These are phyloP conservation scores for Cystodermella granulosa DNA, from an alignment of 1,284 basidiomycete genomes.

Conservation along the genomic window DNA sequence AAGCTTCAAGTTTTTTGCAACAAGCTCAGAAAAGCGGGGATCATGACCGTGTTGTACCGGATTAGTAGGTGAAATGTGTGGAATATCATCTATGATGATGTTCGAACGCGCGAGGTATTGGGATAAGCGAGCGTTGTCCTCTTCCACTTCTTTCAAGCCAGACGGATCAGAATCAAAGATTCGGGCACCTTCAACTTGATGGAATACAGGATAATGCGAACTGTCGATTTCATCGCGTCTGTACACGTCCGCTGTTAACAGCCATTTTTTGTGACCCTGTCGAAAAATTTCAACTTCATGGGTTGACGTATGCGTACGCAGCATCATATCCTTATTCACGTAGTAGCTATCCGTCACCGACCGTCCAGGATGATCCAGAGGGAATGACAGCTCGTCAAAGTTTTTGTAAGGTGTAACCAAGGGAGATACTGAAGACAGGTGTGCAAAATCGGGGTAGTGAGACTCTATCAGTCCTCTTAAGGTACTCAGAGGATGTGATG, in stretches of 20 bases:
- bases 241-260: constrained; percentile 98
- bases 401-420: constrained; percentile 89
- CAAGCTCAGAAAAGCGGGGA: constrained; percentile 61
- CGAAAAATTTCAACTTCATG: constrained; percentile 94
- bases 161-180: constrained; percentile 60
- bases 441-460: constrained; percentile 70
- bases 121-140: constrained; percentile 62
- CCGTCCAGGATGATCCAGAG: constrained; percentile 89
- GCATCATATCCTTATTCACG: constrained; percentile 83
- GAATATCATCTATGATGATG: constrained; percentile 83
- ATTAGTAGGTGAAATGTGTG: constrained; percentile 69
- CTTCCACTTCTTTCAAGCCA: constrained; percentile 56
- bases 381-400: constrained; percentile 96
- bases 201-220: constrained; percentile 96
- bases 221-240: constrained; percentile 96
- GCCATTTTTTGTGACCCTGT: constrained; percentile 73
- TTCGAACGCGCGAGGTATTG: constrained; percentile 61
- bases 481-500: constrained; percentile 81
- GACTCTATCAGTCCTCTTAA: constrained; percentile 81
- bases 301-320: constrained; percentile 95
- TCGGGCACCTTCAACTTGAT: constrained; percentile 95
- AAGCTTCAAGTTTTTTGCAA: constrained; percentile 84
- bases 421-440: constrained; percentile 72
- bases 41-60: constrained; percentile 79
- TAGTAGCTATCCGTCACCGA: constrained; percentile 93